Base-by-base conservation (phyloP, 2,329 filamentous ascomycete species). In the Dactylonectria estremocensis region DNA sequence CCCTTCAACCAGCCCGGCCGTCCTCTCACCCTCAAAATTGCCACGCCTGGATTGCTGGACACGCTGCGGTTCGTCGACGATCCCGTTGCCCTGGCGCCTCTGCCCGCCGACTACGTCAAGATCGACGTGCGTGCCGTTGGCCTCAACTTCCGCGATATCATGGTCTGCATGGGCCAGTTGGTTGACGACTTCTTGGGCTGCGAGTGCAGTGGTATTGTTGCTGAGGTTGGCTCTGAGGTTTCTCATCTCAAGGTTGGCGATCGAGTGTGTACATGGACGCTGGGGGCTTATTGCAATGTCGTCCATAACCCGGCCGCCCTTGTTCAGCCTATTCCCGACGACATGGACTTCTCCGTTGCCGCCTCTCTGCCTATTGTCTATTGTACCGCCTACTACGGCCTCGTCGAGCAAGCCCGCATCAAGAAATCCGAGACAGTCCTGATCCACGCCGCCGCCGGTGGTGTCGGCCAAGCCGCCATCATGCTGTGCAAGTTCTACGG, bases 401-500 rank as follows among this genome's bases (percentile, higher is more conserved):
- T 66, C 33, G 58, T 62, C 2, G 48, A 66, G 20, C 48, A 61
- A n/a, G 66, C 53, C 18, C 66, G 59, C 18, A n/a, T 69, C 11
- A 28, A 54, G 45, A 58, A 54, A 35, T 46, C 31, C 2, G 66
- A 81, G 50, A 68, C 61, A 2, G 69, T 82, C 5, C 73, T 82
- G 3, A 78, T 81, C 48, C 79, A 68, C 18, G 45, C 60, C 5
- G 66, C 61, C 5, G 55, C 61, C 3, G 66, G 66, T 35, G 58
- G 57, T 7, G 69, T 78, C 2, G 80, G 80, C 3, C 70, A 75
- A 37, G 76, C 74, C 1, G 77, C 78, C 3, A 69, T 80, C 14
- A 59, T 72, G 49, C 57, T 81, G 4, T 70, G 69, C 50, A 52
- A 72, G 55, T 43, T 62, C 2, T 24, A 64, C 45, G 73, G 72